phyloP scores from a whole-genome alignment of 208 protist genomes.

The Acanthamoeba quina region DNA sequence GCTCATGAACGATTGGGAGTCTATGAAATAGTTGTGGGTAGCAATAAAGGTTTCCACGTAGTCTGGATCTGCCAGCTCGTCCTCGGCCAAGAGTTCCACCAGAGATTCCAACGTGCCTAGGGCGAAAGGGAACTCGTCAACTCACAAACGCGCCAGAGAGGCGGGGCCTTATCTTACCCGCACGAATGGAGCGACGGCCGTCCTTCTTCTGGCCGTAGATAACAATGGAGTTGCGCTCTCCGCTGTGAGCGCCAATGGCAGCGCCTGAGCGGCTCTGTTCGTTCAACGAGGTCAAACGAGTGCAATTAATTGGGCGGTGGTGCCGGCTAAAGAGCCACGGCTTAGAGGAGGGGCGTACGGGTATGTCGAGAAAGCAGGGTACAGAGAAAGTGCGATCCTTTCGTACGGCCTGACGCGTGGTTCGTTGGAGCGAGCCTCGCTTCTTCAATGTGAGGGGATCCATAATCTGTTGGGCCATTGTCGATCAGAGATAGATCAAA shows the following conservation, averaged over 20 bases:
- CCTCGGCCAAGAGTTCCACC: slow-evolving; percentile 65
- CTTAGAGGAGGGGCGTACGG: not conserved
- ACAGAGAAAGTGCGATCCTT: slow-evolving; percentile 67
- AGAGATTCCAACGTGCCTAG: slow-evolving; percentile 60
- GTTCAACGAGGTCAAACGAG: not conserved
- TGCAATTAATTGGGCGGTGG: no score
- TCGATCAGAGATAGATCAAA: not conserved
- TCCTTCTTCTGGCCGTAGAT: slow-evolving; percentile 72
- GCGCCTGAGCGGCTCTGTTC: not conserved
- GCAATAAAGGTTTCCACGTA: slow-evolving; percentile 74
- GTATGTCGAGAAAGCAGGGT: slow-evolving; percentile 67
- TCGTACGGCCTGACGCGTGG: not conserved
- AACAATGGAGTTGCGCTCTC: slow-evolving; percentile 48
- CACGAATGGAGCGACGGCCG: slow-evolving; percentile 10
- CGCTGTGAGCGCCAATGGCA: not conserved
- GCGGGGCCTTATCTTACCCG: not conserved
- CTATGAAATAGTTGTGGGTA: slow-evolving; percentile 75
- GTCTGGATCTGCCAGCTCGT: slow-evolving; percentile 53
- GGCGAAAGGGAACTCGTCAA: not conserved
- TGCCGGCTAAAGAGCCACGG: not conserved
- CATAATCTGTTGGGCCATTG: not conserved
- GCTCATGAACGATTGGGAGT: slow-evolving; percentile 68
- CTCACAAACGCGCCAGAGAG: no score
- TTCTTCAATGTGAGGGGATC: slow-evolving; percentile 55
- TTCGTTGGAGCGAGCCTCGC: slow-evolving; percentile 61